Conservation (phyloP, 2,329 filamentous ascomycete genomes). For the Colletotrichum chlorophyti region DNA sequence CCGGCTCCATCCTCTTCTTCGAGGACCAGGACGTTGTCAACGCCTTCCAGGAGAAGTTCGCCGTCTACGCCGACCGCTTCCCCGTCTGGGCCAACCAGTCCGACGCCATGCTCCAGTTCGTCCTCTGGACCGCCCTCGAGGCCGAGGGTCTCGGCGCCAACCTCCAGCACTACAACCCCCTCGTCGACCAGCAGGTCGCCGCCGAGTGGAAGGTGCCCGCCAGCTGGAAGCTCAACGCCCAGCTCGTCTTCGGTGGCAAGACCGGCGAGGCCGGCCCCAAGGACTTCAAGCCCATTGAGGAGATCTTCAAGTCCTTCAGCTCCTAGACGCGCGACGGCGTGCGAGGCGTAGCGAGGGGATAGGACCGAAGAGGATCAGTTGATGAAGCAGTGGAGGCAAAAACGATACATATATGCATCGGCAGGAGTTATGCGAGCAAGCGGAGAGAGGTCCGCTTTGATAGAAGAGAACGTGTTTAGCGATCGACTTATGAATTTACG, state of each 20-base stretch:
- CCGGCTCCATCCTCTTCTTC: conserved; percentile 89
- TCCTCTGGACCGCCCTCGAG: conserved; percentile 82
- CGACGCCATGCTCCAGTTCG: conserved; percentile 82
- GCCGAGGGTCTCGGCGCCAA: conserved; percentile 85
- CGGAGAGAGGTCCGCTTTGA: background rate
- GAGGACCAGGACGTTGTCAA: conserved; percentile 75
- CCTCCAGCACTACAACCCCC: conserved; percentile 92
- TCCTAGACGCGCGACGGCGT: conserved; percentile 41
- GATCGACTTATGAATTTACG: conserved; percentile 23
- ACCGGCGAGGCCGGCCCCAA: conserved; percentile 66
- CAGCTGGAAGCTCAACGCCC: conserved; percentile 79
- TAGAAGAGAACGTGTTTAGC: conserved; percentile 1
- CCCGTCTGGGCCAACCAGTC: conserved; percentile 78
- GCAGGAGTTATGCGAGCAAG: conserved; percentile 11
- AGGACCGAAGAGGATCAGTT: too few species aligned
- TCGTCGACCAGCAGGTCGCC: conserved; percentile 77
- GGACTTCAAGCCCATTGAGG: conserved; percentile 67
- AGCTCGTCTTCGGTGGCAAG: conserved; percentile 82
- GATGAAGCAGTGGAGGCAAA: background rate
- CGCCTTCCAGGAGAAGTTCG: conserved; percentile 70
- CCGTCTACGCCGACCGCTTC: conserved; percentile 82
- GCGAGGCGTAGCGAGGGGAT: background rate
- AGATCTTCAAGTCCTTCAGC: conserved; percentile 71
- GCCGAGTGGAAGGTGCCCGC: conserved; percentile 73
- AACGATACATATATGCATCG: background rate